Conservation (phyloP, 768 basidiomycete genomes). For the Suillus ampliporus region DNA sequence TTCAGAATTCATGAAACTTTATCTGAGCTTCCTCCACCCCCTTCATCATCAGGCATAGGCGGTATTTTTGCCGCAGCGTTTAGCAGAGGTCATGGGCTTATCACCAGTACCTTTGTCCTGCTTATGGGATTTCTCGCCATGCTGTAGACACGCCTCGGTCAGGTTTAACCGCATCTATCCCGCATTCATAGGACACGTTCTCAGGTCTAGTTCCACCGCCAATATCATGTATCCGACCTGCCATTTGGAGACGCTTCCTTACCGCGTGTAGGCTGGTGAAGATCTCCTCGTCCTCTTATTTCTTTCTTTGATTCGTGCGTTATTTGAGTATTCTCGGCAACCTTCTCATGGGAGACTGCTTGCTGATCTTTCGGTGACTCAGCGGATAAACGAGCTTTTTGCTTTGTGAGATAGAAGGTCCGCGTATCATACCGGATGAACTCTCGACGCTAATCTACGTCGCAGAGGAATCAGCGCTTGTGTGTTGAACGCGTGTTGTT, state of each 20-base stretch:
- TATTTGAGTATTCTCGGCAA: conserved; percentile 29
- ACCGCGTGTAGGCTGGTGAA: conserved; percentile 35
- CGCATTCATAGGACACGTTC: conserved; percentile 72
- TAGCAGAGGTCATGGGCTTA: conserved; percentile 42
- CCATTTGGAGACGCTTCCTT: conserved; percentile 60
- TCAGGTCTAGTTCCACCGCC: conserved; percentile 52
- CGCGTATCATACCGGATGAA: conserved; percentile 35
- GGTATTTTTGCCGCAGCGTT: conserved; percentile 14
- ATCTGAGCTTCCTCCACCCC: conserved; percentile 12
- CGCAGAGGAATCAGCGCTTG: conserved; percentile 53
- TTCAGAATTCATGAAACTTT: conserved; percentile 20
- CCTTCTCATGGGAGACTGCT: conserved; percentile 32
- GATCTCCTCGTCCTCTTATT: conserved; percentile 32
- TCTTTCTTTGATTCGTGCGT: conserved; percentile 38
- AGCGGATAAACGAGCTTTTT: conserved; percentile 20
- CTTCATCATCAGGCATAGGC: conserved; percentile 2
- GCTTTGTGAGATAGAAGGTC: conserved; percentile 29
- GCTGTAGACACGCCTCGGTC: conserved; percentile 65
- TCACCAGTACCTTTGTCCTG: conserved; percentile 61
- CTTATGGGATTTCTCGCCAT: conserved; percentile 60
- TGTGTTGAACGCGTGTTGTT: conserved; percentile 65
- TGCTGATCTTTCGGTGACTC: conserved; percentile 34
- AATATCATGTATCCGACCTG: conserved; percentile 56
- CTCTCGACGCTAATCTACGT: conserved; percentile 39
- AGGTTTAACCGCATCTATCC: conserved; percentile 55